Evolutionary conservation across 2,329 filamentous ascomycete genomes (phyloP), one percentile per base, ranked within the genome.

Genomic region (Xylaria sp.): DNA sequence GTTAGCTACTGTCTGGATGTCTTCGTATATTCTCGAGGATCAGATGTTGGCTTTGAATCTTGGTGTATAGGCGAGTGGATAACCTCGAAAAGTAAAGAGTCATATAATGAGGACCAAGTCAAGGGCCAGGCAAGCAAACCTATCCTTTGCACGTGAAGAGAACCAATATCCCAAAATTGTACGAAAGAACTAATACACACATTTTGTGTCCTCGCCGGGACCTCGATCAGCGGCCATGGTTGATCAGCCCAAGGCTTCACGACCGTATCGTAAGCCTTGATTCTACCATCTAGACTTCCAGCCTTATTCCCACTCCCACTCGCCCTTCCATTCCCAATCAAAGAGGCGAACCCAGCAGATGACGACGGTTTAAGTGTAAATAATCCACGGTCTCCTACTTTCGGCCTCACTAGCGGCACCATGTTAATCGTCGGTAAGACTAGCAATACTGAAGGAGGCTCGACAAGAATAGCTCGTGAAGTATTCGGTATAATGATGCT

Each of bases 211-310:
- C 44, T 67, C 13, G 72, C 73, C 12, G 74, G 77, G 1, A 69
- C 69, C 65, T 76, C 74, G 57, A 79, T 75, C 6, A 79, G 72
- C 2, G 75, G 74, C 74, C 76, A 78, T 0, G 77, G 77, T 7
- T 69, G 74, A 39, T 79, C 73, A 10, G 70, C 77, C 77, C 77
- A 79, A 37, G 75, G 74, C 25, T 72, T 74, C 10, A 62, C 60
- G 1, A 60, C 51, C 12, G 23, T 28, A n/a, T 18, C 57, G 50
- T 72, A 70, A 20, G 32, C 63, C 32, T 72, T 70, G 1, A 50
- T 57, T 13, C 65, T 68, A 23, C 25, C 50, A 39, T 62, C 56
- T 15, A 23, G 56, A 41, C 32, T 56, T 34, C 15, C 15, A 51
- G 25, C 41, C 7, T 10, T 25, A 50, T 20, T 68, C 12, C 44